These are phyloP conservation scores for Fusarium sp. DNA, from an alignment of 2,329 filamentous ascomycete species.

Conservation along the genomic window DNA sequence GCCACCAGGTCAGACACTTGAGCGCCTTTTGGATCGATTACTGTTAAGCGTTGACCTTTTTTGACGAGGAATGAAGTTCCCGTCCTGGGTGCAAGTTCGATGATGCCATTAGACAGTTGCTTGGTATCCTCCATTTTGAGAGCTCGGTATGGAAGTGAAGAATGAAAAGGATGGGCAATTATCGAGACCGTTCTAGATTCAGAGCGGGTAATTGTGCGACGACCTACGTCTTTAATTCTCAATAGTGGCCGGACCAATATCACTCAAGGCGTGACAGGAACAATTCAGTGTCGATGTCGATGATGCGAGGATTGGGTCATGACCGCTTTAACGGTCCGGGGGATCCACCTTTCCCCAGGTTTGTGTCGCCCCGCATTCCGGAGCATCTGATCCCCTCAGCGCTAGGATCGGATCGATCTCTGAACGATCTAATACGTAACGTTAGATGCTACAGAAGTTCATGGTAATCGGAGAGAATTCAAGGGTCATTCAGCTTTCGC, in stretches of 20 bases:
- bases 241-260: not conserved
- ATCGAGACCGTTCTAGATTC: not conserved
- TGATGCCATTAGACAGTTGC: not conserved
- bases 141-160: not conserved
- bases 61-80: conserved; percentile 2
- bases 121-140: not conserved
- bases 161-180: not conserved
- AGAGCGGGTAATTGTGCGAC: not conserved
- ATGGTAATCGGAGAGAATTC: not conserved
- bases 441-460: not conserved
- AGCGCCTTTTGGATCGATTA: conserved; percentile 1
- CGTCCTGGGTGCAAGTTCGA: not conserved
- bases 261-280: not conserved
- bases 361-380: not conserved
- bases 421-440: not conserved
- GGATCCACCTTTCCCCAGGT: not conserved
- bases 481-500: not conserved
- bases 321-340: not conserved
- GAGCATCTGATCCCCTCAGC: not conserved
- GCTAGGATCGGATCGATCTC: conserved; percentile 1
- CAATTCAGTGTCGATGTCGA: not conserved
- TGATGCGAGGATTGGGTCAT: conserved; percentile 12
- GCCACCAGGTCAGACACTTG: conserved; percentile 11
- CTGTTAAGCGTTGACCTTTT: not conserved
- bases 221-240: not conserved